These are phyloP conservation scores for Xanthoconium stramineum DNA, from an alignment of 768 basidiomycete genomes.

Conservation along the genomic window DNA sequence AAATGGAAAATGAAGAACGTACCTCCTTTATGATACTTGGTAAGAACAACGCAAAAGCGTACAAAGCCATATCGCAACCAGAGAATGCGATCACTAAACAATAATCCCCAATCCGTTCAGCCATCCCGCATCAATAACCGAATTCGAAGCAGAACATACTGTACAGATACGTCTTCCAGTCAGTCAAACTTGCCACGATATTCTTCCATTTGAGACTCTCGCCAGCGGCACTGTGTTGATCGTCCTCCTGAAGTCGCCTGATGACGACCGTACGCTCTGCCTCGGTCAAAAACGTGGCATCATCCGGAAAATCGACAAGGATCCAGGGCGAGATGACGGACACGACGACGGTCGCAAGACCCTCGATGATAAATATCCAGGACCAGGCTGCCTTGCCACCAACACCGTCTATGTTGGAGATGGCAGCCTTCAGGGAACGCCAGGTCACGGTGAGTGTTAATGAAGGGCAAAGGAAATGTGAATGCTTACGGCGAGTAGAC, in stretches of 20 bases:
- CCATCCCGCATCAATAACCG: not conserved
- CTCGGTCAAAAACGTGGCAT: no score
- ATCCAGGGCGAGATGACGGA: no score
- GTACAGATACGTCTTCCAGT: slow-evolving; percentile 70
- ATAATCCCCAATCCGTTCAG: slow-evolving; percentile 39
- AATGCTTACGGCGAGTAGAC: slow-evolving; percentile 28
- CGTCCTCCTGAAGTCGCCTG: slow-evolving; percentile 60
- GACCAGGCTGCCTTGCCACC: no score
- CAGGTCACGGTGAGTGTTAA: not conserved
- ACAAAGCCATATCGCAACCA: slow-evolving; percentile 63
- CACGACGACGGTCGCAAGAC: no score
- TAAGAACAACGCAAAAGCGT: slow-evolving; percentile 75
- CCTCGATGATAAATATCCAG: no score
- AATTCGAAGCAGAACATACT: slow-evolving; percentile 8
- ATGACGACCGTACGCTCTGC: slow-evolving; percentile 47
- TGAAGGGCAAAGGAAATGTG: no score
- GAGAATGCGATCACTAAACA: no score
- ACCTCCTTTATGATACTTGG: slow-evolving; percentile 76
- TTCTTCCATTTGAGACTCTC: slow-evolving; percentile 58
- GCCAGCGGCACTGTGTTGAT: slow-evolving; percentile 71
- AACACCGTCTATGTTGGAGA: no score
- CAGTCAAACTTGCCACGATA: slow-evolving; percentile 53
- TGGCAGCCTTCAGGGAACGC: no score
- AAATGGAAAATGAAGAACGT: slow-evolving; percentile 21
- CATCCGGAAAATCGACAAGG: no score